A percentile compares a stretch with the other conserved stretches of the same genome.
Evolutionary conservation across 2,329 filamentous ascomycete species (phyloP).

Genomic region (Colletotrichum cuscutae): DNA sequence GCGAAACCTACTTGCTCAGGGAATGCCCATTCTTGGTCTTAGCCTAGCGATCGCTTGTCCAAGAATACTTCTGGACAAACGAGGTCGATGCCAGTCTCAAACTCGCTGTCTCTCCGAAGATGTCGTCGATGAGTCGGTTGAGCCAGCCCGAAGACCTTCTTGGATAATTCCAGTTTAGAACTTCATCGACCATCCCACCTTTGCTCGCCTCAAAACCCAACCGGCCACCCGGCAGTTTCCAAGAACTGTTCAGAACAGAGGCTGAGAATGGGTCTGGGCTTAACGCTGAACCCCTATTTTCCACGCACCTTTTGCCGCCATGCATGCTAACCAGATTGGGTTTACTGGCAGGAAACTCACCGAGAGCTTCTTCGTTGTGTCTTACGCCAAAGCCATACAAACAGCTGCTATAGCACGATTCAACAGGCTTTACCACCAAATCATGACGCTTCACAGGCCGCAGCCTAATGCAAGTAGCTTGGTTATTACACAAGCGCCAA

Average conservation of each 20-base stretch:
- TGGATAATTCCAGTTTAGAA: constrained; percentile 19
- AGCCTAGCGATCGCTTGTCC: background rate
- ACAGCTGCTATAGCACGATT: background rate
- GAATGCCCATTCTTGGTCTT: constrained; percentile 4
- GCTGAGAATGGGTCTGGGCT: background rate
- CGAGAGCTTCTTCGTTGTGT: constrained; percentile 6
- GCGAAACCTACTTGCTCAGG: constrained; percentile 2
- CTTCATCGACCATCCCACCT: constrained; percentile 13
- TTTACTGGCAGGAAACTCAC: constrained; percentile 5
- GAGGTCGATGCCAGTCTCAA: constrained; percentile 26
- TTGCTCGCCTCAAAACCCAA: background rate
- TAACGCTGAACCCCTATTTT: constrained; percentile 7
- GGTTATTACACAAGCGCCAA: background rate
- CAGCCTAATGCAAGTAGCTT: background rate
- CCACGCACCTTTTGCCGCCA: background rate
- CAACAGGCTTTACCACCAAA: background rate
- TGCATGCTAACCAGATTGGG: constrained; percentile 14
- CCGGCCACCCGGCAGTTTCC: background rate
- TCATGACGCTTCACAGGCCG: background rate
- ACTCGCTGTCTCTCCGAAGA: constrained; percentile 1
- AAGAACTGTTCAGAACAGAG: constrained; percentile 1
- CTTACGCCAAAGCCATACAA: background rate
- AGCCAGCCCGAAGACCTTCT: background rate
- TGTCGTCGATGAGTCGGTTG: background rate
- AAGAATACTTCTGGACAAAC: background rate